These are phyloP conservation scores for Penicillium canariense DNA, from an alignment of 495 filamentous ascomycete species.

Conservation along the genomic window DNA sequence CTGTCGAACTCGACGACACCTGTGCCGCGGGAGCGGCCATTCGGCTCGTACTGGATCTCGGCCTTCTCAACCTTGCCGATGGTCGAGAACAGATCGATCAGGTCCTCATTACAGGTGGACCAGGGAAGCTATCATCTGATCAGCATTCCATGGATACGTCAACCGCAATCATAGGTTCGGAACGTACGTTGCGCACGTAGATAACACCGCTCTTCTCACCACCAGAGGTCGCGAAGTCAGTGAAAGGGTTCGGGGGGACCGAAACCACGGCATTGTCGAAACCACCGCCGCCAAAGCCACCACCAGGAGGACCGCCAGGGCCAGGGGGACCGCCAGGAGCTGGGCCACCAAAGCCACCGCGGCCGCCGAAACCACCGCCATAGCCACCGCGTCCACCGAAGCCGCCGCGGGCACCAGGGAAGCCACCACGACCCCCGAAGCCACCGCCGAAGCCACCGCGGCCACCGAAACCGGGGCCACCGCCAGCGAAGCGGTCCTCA, in stretches of 20 bases:
- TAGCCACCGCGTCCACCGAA: slow-evolving; percentile 40
- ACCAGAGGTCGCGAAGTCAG: slow-evolving; percentile 85
- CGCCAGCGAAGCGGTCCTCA: slow-evolving; percentile 87
- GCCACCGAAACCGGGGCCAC: slow-evolving; percentile 48
- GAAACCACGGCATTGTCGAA: slow-evolving; percentile 39
- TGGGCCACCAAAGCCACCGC: slow-evolving; percentile 24
- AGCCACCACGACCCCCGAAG: slow-evolving; percentile 40
- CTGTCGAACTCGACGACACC: slow-evolving; percentile 92
- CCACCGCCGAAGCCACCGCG: slow-evolving; percentile 46
- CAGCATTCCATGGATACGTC: neutral
- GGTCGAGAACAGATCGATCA: slow-evolving; percentile 93
- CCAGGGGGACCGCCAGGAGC: slow-evolving; percentile 28
- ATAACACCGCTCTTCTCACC: slow-evolving; percentile 81
- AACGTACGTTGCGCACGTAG: slow-evolving; percentile 94
- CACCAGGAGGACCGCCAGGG: slow-evolving; percentile 35
- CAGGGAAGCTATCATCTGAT: slow-evolving; percentile 71
- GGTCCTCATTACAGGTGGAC: slow-evolving; percentile 97
- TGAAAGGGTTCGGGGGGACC: slow-evolving; percentile 87
- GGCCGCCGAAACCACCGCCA: slow-evolving; percentile 41
- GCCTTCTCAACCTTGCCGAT: slow-evolving; percentile 97
- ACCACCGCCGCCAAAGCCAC: slow-evolving; percentile 36
- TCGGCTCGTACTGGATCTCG: slow-evolving; percentile 97
- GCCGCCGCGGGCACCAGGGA: slow-evolving; percentile 47
- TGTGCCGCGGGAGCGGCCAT: slow-evolving; percentile 90
- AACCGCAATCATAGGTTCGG: neutral